Evolutionary conservation across 2,329 filamentous ascomycete species (phyloP).

Genomic region (Pseudogymnoascus sp.): DNA sequence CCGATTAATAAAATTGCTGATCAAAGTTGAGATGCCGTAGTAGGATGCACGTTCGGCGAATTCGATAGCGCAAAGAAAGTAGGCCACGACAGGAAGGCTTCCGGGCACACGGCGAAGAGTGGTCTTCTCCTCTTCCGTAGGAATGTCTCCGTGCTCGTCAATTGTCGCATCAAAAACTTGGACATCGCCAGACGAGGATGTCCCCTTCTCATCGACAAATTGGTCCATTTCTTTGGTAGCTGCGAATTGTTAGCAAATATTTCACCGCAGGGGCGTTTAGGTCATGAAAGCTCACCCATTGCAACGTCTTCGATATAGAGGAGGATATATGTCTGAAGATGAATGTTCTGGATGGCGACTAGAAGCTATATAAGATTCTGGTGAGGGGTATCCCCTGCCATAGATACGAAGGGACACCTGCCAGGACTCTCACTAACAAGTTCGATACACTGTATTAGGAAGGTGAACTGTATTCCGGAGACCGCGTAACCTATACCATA

Average conservation of each 20-base stretch:
- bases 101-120: constrained; percentile 56
- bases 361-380: not conserved
- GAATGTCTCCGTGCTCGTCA: constrained; percentile 7
- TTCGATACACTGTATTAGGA: not conserved
- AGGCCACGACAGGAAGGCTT: constrained; percentile 56
- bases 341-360: not conserved
- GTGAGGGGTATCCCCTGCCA: not conserved
- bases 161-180: not conserved
- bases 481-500: not conserved
- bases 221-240: not conserved
- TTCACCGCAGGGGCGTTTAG: not conserved
- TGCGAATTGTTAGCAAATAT: not conserved
- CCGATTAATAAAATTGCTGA: constrained; percentile 54
- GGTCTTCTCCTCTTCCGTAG: constrained; percentile 50
- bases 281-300: not conserved
- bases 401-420: not conserved
- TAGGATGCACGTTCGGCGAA: constrained; percentile 73
- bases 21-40: constrained; percentile 56
- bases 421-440: not conserved
- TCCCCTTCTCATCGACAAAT: not conserved
- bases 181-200: not conserved
- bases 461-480: not conserved
- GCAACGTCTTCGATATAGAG: not conserved
- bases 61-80: constrained; percentile 64
- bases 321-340: not conserved